Conservation (phyloP, 2,329 filamentous ascomycete species). For the Ophiocordyceps polyrhachis-furcata region DNA sequence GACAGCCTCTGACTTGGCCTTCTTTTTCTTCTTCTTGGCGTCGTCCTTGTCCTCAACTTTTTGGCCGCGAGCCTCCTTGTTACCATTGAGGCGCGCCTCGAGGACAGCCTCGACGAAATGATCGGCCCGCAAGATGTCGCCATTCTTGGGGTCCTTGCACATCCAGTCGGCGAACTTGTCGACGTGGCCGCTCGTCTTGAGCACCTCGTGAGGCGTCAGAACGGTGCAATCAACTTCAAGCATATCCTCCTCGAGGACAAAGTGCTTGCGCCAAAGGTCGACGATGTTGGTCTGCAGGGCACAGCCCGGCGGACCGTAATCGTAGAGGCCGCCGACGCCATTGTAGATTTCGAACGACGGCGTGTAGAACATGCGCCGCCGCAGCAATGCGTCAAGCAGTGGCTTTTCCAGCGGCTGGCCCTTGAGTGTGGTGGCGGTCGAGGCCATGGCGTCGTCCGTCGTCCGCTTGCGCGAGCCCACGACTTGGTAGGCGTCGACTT, state of each 20-base stretch:
- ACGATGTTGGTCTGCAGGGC: conserved; percentile 75
- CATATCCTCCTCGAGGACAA: conserved; percentile 86
- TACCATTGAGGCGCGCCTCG: conserved; percentile 67
- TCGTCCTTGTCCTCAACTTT: conserved; percentile 53
- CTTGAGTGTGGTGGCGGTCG: conserved; percentile 55
- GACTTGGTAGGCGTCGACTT: conserved; percentile 12
- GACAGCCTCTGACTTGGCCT: conserved; percentile 62
- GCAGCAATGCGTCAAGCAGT: conserved; percentile 67
- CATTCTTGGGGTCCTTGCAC: conserved; percentile 96
- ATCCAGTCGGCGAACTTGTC: conserved; percentile 98
- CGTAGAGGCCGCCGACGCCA: conserved; percentile 74
- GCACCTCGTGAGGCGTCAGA: conserved; percentile 77
- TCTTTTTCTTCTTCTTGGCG: conserved; percentile 75
- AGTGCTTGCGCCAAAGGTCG: conserved; percentile 83
- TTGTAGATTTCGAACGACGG: conserved; percentile 93
- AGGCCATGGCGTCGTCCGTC: conserved; percentile 20
- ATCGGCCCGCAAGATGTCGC: conserved; percentile 89
- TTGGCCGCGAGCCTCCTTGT: conserved; percentile 81
- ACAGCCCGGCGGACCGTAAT: conserved; percentile 82
- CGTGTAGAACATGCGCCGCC: conserved; percentile 83
- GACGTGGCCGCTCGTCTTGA: conserved; percentile 92
- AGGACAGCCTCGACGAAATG: conserved; percentile 93
- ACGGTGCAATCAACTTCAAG: conserved; percentile 88
- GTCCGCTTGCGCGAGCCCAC: conserved; percentile 9
- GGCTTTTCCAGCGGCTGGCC: conserved; percentile 77